A percentile compares a stretch with the other conserved stretches of the same genome.
Conservation (phyloP, 805 yeast species). For the Saturnispora silvae region DNA sequence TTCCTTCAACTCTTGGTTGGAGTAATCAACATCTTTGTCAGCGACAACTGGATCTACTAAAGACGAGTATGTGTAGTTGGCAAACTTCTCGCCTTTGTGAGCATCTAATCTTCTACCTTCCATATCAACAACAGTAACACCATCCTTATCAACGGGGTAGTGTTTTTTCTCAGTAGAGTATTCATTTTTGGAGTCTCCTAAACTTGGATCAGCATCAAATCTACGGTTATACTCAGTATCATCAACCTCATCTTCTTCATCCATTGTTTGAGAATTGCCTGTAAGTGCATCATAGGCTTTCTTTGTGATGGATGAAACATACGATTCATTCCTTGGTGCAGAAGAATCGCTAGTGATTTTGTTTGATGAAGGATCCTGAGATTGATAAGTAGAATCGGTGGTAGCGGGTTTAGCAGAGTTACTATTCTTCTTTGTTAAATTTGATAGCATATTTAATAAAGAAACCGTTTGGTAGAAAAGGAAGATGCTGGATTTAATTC, state of each 20-base stretch:
- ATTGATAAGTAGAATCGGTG: neutral
- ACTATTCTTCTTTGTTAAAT: neutral
- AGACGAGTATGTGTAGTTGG: conserved; percentile 19
- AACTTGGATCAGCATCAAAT: neutral
- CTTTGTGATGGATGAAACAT: conserved; percentile 6
- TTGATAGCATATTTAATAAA: neutral
- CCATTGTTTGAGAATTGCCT: neutral
- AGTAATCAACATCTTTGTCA: conserved; percentile 13
- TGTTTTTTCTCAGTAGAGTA: neutral
- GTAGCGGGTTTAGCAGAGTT: neutral
- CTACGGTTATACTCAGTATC: neutral
- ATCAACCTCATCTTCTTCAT: neutral
- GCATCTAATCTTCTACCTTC: neutral
- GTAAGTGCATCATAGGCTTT: conserved; percentile 5
- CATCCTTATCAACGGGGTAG: neutral
- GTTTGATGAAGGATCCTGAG: no score
- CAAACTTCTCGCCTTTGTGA: conserved; percentile 1
- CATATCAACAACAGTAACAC: neutral
- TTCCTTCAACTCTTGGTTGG: conserved; percentile 2
- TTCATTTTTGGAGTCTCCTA: neutral
- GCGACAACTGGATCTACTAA: conserved; percentile 22
- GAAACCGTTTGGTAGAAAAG: neutral
- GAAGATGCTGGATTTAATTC: neutral
- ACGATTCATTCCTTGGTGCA: conserved; percentile 10
- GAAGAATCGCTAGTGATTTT: no score